Base-by-base conservation (phyloP, 2,329 filamentous ascomycete species). In the Phyllosticta capitalensis region DNA sequence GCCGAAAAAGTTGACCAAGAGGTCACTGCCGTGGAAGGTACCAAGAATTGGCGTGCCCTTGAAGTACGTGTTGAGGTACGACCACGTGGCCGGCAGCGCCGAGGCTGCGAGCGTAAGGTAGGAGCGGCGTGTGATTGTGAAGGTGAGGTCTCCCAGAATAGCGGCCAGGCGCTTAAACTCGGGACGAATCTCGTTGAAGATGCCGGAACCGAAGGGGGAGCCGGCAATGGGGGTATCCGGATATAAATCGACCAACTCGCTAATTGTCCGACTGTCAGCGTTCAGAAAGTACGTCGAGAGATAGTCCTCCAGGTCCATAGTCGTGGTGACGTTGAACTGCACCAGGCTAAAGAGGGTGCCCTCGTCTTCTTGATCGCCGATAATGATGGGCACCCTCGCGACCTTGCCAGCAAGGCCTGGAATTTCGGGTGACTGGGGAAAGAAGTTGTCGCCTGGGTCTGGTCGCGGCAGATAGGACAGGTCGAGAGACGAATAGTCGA, bases 331-430 rank as follows among this genome's bases (percentile, higher is more conserved):
- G 68, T 91, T 89, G 30, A 72, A 68, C 64, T 89, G 86, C 69
- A 86, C 85, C 33, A 92, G 76, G 5, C 84, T 78, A 68, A 92
- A 90, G 1, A 92, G 71, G 0, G 88, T 90, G 19, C 88, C 88
- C 71, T 92, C 88, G 67, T 92, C 89, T 75, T 92, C 88, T 71
- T 90, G 87, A 67, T 90, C 81, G 50, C 89, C 88, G 48, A 88
- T 80, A 59, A 87, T 86, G 67, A 86, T 79, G 1, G 84, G 84
- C 0, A 86, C 80, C 12, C 78, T 76, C 7, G 83, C 79, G 63
- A 83, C 78, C 21, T 20, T 50, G 14, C 85, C 83, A 0, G 69
- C 66, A 2, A 65, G 59, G 1, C 80, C 73, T 4, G 89, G 74
- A 0, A 79, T 58, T 0, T 92, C 87, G 0, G 87, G 84, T 5